These are phyloP conservation scores for Aspergillus versicolor DNA, from an alignment of 2,329 filamentous ascomycete genomes.

Conservation along the genomic window DNA sequence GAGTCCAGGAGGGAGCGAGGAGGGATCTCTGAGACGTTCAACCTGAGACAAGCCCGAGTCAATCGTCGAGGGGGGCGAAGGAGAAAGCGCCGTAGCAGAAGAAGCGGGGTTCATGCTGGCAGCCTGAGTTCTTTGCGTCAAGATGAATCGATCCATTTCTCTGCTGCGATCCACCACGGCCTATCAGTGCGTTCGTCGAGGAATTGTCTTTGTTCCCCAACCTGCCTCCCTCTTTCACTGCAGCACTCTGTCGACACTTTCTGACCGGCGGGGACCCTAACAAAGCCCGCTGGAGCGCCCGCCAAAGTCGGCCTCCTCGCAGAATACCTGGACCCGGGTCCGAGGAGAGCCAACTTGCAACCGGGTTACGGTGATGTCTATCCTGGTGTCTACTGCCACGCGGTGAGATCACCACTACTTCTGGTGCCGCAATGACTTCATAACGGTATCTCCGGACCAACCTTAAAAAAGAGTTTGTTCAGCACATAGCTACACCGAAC, in stretches of 20 bases:
- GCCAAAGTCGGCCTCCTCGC: background rate
- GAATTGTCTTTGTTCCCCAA: background rate
- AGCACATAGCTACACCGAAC: background rate
- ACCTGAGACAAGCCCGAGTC: conserved; percentile 1
- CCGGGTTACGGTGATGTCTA: background rate
- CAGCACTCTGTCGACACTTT: background rate
- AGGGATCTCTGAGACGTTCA: background rate
- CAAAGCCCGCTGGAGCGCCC: background rate
- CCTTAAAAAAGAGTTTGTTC: background rate
- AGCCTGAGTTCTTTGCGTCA: conserved; percentile 8
- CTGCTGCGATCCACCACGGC: background rate
- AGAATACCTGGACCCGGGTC: background rate
- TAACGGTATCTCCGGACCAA: background rate
- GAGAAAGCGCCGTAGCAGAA: background rate
- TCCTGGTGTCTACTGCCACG: background rate
- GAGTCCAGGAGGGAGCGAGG: background rate
- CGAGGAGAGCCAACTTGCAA: background rate
- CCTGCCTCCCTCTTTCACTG: background rate
- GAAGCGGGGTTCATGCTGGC: background rate
- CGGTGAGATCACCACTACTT: conserved; percentile 10
- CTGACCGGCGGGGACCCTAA: background rate
- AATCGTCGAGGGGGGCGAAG: background rate
- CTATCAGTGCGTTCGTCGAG: background rate
- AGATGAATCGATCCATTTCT: conserved; percentile 5
- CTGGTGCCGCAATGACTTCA: background rate